A percentile compares a stretch with the other conserved stretches of the same genome.
Conservation (phyloP, 495 filamentous ascomycete genomes). For the Podospora didyma region DNA sequence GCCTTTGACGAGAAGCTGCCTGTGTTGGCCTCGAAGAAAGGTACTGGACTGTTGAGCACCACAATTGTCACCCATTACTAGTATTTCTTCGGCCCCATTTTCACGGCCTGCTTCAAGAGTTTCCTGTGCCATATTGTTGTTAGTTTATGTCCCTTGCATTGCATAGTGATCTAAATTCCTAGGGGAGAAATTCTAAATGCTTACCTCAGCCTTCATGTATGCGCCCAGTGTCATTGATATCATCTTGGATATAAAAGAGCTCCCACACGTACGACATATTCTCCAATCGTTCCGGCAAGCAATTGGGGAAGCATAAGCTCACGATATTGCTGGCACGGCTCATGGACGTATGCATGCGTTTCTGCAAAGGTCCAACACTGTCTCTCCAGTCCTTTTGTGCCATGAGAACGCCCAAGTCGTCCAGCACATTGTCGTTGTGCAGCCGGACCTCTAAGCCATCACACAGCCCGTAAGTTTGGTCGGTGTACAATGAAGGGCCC, state of each 20-base stretch:
- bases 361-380: not conserved
- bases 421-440: not conserved
- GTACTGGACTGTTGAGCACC: not conserved
- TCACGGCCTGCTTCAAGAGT: too few relatives aligned
- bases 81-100: too few relatives aligned
- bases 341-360: not conserved
- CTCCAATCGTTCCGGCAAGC: not conserved
- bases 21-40: not conserved
- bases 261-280: not conserved
- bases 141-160: too few relatives aligned
- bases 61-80: not conserved
- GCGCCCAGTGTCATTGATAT: not conserved
- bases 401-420: constrained; percentile 5
- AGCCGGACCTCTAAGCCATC: constrained; percentile 1
- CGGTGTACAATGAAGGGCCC: constrained; percentile 1
- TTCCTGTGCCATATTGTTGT: too few relatives aligned
- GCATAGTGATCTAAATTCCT: not conserved
- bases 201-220: not conserved
- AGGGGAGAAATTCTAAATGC: not conserved
- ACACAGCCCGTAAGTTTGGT: not conserved
- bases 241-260: not conserved
- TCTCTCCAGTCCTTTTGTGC: constrained; percentile 11
- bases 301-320: not conserved
- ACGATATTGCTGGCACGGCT: not conserved
- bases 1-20: not conserved